phyloP scores from a whole-genome alignment of 345 rosid species.

The Lepidium africanum region DNA sequence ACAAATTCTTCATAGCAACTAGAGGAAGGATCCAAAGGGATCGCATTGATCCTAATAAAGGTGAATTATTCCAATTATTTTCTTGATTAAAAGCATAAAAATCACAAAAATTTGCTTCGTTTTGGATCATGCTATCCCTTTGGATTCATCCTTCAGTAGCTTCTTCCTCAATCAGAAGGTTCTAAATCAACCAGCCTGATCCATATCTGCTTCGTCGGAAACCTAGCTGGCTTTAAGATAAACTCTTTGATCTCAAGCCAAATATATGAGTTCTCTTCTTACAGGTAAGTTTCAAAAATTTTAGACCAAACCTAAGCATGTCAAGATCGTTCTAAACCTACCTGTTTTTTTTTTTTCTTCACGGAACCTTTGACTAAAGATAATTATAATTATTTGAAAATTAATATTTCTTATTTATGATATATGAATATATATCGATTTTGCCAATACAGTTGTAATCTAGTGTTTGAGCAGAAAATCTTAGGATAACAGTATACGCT shows the following conservation, averaged over 20 bases:
- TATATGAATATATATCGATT: too few species aligned
- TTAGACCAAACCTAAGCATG: neutral
- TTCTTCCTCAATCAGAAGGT: neutral
- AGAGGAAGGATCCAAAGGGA: slow-evolving; percentile 98
- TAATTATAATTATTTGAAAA: too few species aligned
- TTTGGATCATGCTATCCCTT: too few species aligned
- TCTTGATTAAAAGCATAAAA: too few species aligned
- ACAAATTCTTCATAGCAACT: slow-evolving; percentile 40
- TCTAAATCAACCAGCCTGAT: neutral
- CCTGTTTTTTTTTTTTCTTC: neutral
- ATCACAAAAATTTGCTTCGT: too few species aligned
- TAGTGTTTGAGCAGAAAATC: too few species aligned
- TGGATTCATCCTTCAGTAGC: too few species aligned
- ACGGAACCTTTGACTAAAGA: too few species aligned
- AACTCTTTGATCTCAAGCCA: neutral
- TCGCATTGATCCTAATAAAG: slow-evolving; percentile 89
- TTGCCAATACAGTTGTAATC: too few species aligned
- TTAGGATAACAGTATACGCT: too few species aligned
- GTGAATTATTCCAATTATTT: neutral
- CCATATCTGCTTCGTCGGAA: neutral
- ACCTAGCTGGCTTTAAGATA: neutral
- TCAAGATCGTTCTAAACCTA: neutral
- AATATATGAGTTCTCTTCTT: neutral
- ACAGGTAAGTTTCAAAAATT: slow-evolving; percentile 1
- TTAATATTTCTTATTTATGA: too few species aligned